Evolutionary conservation across 352 stramenopile species (phyloP).

Genomic region (Pythium rishiriense): DNA sequence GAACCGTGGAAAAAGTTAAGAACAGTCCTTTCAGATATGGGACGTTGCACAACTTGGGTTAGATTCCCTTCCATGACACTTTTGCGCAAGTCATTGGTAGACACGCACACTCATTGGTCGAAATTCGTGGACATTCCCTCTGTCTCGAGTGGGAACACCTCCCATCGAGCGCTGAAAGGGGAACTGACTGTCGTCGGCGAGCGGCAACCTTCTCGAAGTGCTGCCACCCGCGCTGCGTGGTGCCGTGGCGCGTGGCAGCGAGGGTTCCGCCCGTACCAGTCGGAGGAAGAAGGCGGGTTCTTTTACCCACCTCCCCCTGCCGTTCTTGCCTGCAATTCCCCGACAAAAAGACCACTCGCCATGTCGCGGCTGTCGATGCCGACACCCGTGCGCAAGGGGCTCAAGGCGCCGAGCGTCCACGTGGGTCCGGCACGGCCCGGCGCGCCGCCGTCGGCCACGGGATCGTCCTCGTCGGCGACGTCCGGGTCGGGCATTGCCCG

Average conservation of each 20-base stretch:
- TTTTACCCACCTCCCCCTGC: too few species aligned
- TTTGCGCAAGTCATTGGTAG: conserved; percentile 4
- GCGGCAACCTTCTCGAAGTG: conserved; percentile 8
- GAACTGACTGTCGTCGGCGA: conserved; percentile 7
- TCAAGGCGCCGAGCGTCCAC: conserved; percentile 27
- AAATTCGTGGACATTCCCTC: background rate
- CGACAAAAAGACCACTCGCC: background rate
- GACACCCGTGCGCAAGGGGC: conserved; percentile 20
- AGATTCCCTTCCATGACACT: conserved; percentile 10
- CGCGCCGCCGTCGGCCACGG: conserved; percentile 24
- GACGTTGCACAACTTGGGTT: background rate
- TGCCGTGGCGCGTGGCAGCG: background rate
- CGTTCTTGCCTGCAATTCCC: background rate
- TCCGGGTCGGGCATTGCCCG: conserved; percentile 15
- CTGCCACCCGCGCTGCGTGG: background rate
- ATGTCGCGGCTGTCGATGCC: conserved; percentile 27
- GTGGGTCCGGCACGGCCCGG: conserved; percentile 16
- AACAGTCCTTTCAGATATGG: background rate
- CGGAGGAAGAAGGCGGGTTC: background rate
- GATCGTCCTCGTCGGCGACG: conserved; percentile 24
- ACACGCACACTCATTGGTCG: background rate
- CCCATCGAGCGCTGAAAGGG: background rate
- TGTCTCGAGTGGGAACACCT: too few species aligned
- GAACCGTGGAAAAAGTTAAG: background rate
- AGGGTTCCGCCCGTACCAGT: background rate